Evolutionary conservation across 306 rosid species (phyloP), one percentile per base, ranked within the genome.

Genomic region (Styphnolobium japonicum): DNA sequence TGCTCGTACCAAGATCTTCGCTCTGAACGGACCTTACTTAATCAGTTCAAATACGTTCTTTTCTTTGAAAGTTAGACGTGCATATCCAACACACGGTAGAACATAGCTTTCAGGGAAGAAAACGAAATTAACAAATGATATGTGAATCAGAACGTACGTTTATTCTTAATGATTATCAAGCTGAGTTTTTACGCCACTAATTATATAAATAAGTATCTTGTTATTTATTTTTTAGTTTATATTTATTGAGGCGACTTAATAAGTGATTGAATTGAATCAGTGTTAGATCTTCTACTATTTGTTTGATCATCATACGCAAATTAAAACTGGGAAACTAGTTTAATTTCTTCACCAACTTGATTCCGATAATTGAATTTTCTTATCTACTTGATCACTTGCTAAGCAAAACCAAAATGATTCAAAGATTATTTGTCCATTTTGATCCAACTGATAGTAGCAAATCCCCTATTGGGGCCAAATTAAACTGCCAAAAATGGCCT

Each of bases 91-190:
- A 55, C 25, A 9, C 2, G 83, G 73, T 79, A 16, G 4, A 29
- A 58, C 77, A 58, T 40, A 37, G 58, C 77, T 78, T 73, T 83
- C 86, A 67, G 34, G 40, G 45, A 67, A 34, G 23, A 52, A 63
- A 40, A 77, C 69, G 19, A 82, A 75, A 27, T 12, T 58, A 12
- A 19, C 43, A 81, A 39, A 57, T 58, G 56, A 36, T 15, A 45
- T 22, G 56, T 15, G 42, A 37, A 29, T 80, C 48, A 18, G 1
- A 45, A 75, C 27, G 14, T 2, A 8, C 12, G 49, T 58, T 67
- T 16, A 75, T 65, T 53, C 76, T 72, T 43, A 34, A 81, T 67
- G 56, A 74, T 81, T 72, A 58, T 21, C 57, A 40, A 25, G 8
- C 16, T 52, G 42, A 46, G 46, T 62, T 63, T 61, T 70, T 22